Conservation (phyloP, 805 yeast genomes). For the Candida endomychidarum region DNA sequence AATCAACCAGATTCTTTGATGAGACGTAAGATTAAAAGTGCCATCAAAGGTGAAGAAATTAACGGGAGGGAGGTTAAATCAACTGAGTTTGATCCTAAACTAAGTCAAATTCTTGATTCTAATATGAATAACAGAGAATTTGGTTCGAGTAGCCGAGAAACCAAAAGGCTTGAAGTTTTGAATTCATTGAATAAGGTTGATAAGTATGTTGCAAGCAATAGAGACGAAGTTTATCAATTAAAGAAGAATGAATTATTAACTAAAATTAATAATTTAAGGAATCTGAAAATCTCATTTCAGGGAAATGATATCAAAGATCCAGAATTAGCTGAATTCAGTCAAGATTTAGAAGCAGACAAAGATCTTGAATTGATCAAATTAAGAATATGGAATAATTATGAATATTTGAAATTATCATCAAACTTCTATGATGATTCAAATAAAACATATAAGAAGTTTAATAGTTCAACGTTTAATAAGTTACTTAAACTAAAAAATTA, state of each 20-base stretch:
- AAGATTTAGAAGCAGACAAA: constrained; percentile 21
- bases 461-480: constrained; percentile 29
- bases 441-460: constrained; percentile 32
- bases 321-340: constrained; percentile 24
- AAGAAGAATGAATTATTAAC: constrained; percentile 26
- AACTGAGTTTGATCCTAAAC: neutral
- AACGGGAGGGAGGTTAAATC: constrained; percentile 8
- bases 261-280: constrained; percentile 24
- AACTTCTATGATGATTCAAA: constrained; percentile 39
- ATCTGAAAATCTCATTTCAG: constrained; percentile 23
- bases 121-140: neutral
- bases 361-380: constrained; percentile 36
- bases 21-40: constrained; percentile 1
- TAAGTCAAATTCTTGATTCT: neutral
- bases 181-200: constrained; percentile 20
- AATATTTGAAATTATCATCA: constrained; percentile 29
- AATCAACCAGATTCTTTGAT: constrained; percentile 2
- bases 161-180: constrained; percentile 22
- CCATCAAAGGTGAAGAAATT: constrained; percentile 9
- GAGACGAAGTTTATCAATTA: constrained; percentile 20
- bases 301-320: constrained; percentile 23
- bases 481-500: constrained; percentile 39
- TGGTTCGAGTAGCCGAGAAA: constrained; percentile 16
- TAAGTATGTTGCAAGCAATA: constrained; percentile 16
- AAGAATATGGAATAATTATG: constrained; percentile 32